Conservation (phyloP, 345 rosid species). For the Durio zibethinus region DNA sequence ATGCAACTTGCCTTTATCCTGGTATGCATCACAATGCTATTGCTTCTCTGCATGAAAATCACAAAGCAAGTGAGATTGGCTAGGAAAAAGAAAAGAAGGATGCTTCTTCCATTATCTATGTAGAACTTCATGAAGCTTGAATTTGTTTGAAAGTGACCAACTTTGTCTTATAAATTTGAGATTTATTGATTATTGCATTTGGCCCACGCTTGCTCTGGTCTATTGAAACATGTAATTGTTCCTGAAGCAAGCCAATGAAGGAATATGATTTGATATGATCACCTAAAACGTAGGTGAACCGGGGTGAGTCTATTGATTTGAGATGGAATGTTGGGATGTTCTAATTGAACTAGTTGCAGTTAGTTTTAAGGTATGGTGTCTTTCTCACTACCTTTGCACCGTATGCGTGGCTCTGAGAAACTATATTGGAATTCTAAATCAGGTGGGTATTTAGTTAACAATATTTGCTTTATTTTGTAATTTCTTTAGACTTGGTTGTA, state of each 20-base stretch:
- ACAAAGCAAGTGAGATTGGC: slow-evolving; percentile 77
- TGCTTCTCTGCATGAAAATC: slow-evolving; percentile 80
- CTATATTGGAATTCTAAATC: neutral
- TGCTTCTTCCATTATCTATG: slow-evolving; percentile 98
- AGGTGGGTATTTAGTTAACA: slow-evolving; percentile 1
- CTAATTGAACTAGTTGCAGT: neutral
- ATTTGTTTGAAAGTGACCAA: neutral
- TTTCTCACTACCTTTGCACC: slow-evolving; percentile 5
- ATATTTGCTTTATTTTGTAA: slow-evolving; percentile 7
- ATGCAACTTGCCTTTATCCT: slow-evolving; percentile 67
- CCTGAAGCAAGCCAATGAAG: slow-evolving; percentile 16
- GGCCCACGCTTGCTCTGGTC: slow-evolving; percentile 5
- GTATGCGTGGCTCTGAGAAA: slow-evolving; percentile 4
- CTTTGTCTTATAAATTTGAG: slow-evolving; percentile 26
- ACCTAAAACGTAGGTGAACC: slow-evolving; percentile 10
- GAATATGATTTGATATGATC: slow-evolving; percentile 20
- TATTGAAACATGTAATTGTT: slow-evolving; percentile 16
- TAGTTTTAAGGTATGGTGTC: slow-evolving; percentile 12
- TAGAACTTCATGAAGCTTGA: slow-evolving; percentile 24
- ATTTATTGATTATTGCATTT: slow-evolving; percentile 15
- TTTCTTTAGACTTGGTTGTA: slow-evolving; percentile 4
- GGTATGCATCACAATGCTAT: slow-evolving; percentile 60
- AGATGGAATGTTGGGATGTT: slow-evolving; percentile 20
- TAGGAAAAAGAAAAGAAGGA: slow-evolving; percentile 89
- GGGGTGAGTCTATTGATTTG: slow-evolving; percentile 4